Conservation (phyloP, 768 basidiomycete genomes). For the Boletus edulis region DNA sequence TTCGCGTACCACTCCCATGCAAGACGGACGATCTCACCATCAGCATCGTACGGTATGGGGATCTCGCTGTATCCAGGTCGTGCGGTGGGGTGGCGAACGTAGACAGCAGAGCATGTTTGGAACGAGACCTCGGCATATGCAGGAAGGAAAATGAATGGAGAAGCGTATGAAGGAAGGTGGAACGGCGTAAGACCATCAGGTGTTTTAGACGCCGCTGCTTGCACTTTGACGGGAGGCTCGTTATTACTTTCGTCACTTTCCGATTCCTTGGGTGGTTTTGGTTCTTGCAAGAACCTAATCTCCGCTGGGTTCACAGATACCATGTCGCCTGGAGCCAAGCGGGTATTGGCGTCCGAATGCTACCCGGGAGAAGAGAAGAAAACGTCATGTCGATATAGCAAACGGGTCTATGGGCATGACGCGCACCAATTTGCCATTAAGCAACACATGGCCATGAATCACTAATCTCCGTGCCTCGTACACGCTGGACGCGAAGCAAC, state of each 20-base stretch:
- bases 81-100: slow-evolving; percentile 94
- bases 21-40: slow-evolving; percentile 87
- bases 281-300: slow-evolving; percentile 66
- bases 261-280: slow-evolving; percentile 17
- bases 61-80: slow-evolving; percentile 96
- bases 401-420: background rate
- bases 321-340: slow-evolving; percentile 93
- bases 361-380: slow-evolving; percentile 28
- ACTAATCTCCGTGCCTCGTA: slow-evolving; percentile 88
- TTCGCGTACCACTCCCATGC: slow-evolving; percentile 96
- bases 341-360: slow-evolving; percentile 83
- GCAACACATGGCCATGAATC: slow-evolving; percentile 78
- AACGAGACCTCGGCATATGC: slow-evolving; percentile 87
- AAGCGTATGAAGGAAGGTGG: slow-evolving; percentile 80
- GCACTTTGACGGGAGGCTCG: background rate
- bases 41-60: slow-evolving; percentile 93
- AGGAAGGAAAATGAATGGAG: slow-evolving; percentile 92
- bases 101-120: slow-evolving; percentile 85
- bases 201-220: background rate
- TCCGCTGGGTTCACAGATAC: slow-evolving; percentile 81
- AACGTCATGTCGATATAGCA: background rate
- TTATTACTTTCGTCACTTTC: slow-evolving; percentile 4
- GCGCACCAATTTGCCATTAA: slow-evolving; percentile 88
- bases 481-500: slow-evolving; percentile 84
- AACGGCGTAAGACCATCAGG: slow-evolving; percentile 60